These are phyloP conservation scores for Pseudofabraea citricarpa DNA, from an alignment of 2,329 filamentous ascomycete genomes.

Conservation along the genomic window DNA sequence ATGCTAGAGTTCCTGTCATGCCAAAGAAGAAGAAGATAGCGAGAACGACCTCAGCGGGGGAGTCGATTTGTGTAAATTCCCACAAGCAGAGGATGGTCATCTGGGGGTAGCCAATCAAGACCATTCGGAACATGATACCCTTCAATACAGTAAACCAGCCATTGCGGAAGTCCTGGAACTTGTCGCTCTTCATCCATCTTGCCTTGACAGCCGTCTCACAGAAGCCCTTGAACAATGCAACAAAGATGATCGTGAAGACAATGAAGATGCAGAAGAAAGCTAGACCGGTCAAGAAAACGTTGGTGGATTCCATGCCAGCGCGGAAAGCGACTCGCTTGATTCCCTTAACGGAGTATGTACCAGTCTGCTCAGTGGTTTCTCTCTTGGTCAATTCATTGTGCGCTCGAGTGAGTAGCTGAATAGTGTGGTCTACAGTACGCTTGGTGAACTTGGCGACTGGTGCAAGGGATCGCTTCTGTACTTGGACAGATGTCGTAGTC, in stretches of 20 bases:
- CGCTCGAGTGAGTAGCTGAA: slow-evolving; percentile 25
- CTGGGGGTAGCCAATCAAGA: slow-evolving; percentile 87
- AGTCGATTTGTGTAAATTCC: slow-evolving; percentile 86
- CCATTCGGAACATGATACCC: slow-evolving; percentile 86
- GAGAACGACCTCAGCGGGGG: slow-evolving; percentile 77
- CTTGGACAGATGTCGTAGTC: slow-evolving; percentile 72
- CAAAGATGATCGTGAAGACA: slow-evolving; percentile 64
- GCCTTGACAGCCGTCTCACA: slow-evolving; percentile 72
- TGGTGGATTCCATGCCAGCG: slow-evolving; percentile 79
- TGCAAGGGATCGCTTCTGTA: slow-evolving; percentile 51
- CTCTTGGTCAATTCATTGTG: slow-evolving; percentile 41
- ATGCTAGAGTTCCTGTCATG: slow-evolving; percentile 71
- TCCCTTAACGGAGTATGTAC: slow-evolving; percentile 64
- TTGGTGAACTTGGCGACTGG: slow-evolving; percentile 38
- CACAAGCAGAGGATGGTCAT: slow-evolving; percentile 88
- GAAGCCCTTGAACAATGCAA: slow-evolving; percentile 74
- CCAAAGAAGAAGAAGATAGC: slow-evolving; percentile 86
- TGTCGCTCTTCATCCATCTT: slow-evolving; percentile 76
- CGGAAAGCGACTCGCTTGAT: slow-evolving; percentile 88
- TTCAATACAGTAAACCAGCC: slow-evolving; percentile 91
- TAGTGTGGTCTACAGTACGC: slow-evolving; percentile 39
- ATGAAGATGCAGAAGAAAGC: slow-evolving; percentile 87
- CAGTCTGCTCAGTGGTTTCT: slow-evolving; percentile 45
- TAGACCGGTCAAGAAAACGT: slow-evolving; percentile 89
- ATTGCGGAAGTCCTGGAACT: slow-evolving; percentile 89